Evolutionary conservation across 2,329 filamentous ascomycete species (phyloP).

Genomic region (Simplicillium sp.): DNA sequence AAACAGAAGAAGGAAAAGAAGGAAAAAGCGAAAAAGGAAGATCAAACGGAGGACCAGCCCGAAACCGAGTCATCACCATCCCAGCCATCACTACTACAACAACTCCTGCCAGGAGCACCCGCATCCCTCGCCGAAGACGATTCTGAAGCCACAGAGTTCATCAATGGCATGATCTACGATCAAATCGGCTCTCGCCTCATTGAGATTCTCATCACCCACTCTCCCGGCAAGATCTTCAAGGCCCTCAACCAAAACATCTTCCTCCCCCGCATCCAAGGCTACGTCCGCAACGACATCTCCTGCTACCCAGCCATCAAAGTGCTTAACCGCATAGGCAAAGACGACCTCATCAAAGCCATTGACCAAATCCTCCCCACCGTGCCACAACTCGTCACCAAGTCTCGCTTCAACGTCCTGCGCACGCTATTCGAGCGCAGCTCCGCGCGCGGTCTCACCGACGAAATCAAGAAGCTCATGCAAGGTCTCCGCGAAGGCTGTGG

Average conservation of each 20-base stretch:
- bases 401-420: slow-evolving; percentile 70
- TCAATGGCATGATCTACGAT: slow-evolving; percentile 84
- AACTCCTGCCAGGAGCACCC: slow-evolving; percentile 67
- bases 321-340: slow-evolving; percentile 74
- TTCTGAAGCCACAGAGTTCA: slow-evolving; percentile 65
- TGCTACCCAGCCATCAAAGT: slow-evolving; percentile 79
- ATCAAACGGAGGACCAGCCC: too few relatives aligned
- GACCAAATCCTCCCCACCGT: slow-evolving; percentile 65
- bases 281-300: slow-evolving; percentile 84
- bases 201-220: slow-evolving; percentile 72
- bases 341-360: slow-evolving; percentile 69
- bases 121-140: slow-evolving; percentile 61
- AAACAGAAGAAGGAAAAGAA: slow-evolving; percentile 18
- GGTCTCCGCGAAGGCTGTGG: slow-evolving; percentile 39
- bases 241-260: slow-evolving; percentile 73
- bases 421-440: slow-evolving; percentile 75
- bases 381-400: slow-evolving; percentile 61
- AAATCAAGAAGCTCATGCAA: slow-evolving; percentile 37
- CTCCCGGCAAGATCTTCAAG: slow-evolving; percentile 87
- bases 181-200: slow-evolving; percentile 81
- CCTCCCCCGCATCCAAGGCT: slow-evolving; percentile 66
- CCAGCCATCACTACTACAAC: slow-evolving; percentile 54
- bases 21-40: too few relatives aligned
- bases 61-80: too few relatives aligned
- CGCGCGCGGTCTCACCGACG: slow-evolving; percentile 50